Evolutionary conservation across 768 basidiomycete species (phyloP), one percentile per base, ranked within the genome.

Genomic region (Exidia glandulosa): DNA sequence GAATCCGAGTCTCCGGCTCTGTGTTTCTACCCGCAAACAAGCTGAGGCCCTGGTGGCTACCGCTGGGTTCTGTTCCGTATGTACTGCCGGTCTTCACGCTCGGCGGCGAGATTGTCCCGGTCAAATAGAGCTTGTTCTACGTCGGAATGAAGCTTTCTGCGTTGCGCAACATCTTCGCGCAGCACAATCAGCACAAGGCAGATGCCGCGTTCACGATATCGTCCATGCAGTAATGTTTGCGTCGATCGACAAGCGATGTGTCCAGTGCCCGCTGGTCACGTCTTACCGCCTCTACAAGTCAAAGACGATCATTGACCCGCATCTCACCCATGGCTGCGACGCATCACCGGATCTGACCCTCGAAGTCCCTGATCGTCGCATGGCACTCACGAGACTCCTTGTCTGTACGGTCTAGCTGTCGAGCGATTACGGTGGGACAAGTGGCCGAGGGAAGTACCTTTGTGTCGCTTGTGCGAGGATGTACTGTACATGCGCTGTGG

Each of bases 1-100:
- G n/a, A n/a, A n/a, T n/a, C n/a, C n/a, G n/a, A n/a, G n/a, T n/a
- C n/a, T 68, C 68, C 60, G 34, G 37, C 25, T 47, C 41, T 6
- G 71, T 71, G 59, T 68, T 65, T 36, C 64, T 70, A 65, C 33
- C 60, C 10, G 64, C 70, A 29, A 73, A 66, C 60, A 65, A 65
- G 2, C 19, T 59, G 1, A 70, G 69, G 58, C 66, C 68, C 3
- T 37, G 57, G 25, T 60, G 60, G 33, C 66, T 67, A 64, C 33
- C 68, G 1, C 67, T 66, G 61, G 67, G 68, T 9, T 32, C 47
- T 41, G 33, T 33, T 56, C 32, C 59, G 37, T 9, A 27, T 3
- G 47, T 25, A 7, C 9, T 54, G 2, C 54, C 41, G 16, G n/a
- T 23, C 32, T 31, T 63, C n/a, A 14, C 19, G 2, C n/a, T 64